These are phyloP conservation scores for Microdochium trichocladiopsis DNA, from an alignment of 2,329 filamentous ascomycete species.

Conservation along the genomic window DNA sequence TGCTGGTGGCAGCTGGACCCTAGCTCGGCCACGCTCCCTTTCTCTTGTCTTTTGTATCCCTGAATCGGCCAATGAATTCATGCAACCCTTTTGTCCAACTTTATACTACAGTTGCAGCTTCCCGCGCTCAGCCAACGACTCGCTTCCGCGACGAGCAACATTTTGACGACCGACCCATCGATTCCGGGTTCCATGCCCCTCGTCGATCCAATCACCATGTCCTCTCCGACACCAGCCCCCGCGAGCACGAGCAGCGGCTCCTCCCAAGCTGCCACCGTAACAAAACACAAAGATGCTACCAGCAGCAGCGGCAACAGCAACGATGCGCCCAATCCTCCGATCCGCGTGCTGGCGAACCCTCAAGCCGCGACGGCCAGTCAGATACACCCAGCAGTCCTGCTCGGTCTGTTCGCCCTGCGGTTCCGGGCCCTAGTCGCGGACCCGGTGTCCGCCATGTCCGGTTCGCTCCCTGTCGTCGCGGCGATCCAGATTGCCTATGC, in stretches of 20 bases:
- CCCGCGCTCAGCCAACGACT: no score
- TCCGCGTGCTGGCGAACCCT: constrained; percentile 28
- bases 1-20: not conserved
- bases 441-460: constrained; percentile 57
- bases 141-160: no score
- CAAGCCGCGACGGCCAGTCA: constrained; percentile 48
- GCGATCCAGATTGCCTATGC: constrained; percentile 59
- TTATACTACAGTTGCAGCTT: no score
- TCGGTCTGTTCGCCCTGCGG: constrained; percentile 53
- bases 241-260: constrained; percentile 15
- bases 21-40: not conserved
- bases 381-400: constrained; percentile 60
- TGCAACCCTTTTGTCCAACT: not conserved
- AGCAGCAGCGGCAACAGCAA: no score
- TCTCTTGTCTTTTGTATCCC: no score
- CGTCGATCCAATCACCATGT: constrained; percentile 30
- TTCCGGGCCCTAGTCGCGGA: constrained; percentile 64
- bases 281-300: constrained; percentile 17
- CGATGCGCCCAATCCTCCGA: constrained; percentile 23
- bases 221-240: constrained; percentile 3
- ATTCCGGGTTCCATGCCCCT: constrained; percentile 20
- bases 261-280: constrained; percentile 16
- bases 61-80: not conserved
- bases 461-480: constrained; percentile 54
- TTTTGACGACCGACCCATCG: no score